Conservation (phyloP, 371 early-diverging fungal genomes). For the Mortierella sp. region DNA sequence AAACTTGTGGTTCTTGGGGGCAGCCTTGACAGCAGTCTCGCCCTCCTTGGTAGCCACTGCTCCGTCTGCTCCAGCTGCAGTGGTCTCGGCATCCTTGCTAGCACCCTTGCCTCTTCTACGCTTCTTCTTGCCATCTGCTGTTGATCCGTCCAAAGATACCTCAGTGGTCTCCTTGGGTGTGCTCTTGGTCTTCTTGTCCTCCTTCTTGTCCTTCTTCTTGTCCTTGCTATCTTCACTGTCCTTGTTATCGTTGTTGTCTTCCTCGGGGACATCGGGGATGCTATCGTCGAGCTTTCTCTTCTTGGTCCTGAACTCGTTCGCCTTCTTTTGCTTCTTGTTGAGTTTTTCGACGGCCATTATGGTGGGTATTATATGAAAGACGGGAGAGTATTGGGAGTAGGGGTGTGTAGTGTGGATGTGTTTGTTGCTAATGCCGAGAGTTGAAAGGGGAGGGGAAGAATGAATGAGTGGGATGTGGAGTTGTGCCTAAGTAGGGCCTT, state of each 20-base stretch:
- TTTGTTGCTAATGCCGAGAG: not conserved
- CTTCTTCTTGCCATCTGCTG: constrained; percentile 43
- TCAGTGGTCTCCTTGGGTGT: constrained; percentile 4
- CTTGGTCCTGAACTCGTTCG: constrained; percentile 70
- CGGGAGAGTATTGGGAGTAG: not conserved
- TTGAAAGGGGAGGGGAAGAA: not conserved
- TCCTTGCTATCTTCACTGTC: constrained; percentile 16
- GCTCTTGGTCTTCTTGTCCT: constrained; percentile 29
- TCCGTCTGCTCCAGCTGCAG: not conserved
- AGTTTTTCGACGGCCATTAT: constrained; percentile 66
- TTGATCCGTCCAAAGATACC: constrained; percentile 9
- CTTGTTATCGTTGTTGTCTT: constrained; percentile 54
- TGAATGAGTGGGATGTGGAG: not conserved
- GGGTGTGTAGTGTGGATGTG: not conserved
- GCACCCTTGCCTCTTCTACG: constrained; percentile 58
- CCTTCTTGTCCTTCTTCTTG: constrained; percentile 39
- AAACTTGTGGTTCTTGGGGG: constrained; percentile 63
- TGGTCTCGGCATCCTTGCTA: constrained; percentile 24
- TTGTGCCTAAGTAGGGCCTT: not conserved
- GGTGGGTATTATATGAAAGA: not conserved
- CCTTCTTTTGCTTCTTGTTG: constrained; percentile 79
- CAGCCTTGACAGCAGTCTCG: constrained; percentile 25
- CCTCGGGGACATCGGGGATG: constrained; percentile 64
- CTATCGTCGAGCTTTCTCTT: constrained; percentile 67
- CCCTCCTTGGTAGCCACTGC: constrained; percentile 23